Percentiles rank a stretch among this genome's conserved stretches.
These are phyloP conservation scores for Betula pendula DNA, from an alignment of 306 rosid genomes.

Conservation along the genomic window DNA sequence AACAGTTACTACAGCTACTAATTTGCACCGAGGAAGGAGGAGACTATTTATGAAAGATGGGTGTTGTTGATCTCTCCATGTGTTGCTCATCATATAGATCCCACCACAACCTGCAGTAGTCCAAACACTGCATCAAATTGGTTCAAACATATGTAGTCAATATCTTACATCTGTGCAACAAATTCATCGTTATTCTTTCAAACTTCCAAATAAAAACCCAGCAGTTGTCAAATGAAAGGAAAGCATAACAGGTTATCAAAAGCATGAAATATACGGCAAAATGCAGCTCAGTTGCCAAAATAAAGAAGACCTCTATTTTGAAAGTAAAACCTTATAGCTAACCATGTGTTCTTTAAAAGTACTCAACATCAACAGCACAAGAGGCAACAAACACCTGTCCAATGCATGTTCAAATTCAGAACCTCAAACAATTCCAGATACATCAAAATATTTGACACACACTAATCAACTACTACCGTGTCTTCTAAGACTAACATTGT, in stretches of 20 bases:
- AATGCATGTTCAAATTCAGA: too few species aligned
- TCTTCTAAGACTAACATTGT: too few species aligned
- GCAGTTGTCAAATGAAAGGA: neutral
- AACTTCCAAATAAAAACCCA: neutral
- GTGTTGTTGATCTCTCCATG: slow-evolving; percentile 78
- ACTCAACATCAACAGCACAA: too few species aligned
- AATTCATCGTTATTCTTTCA: neutral
- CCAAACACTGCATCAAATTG: neutral
- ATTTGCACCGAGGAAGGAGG: slow-evolving; percentile 64
- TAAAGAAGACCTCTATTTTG: neutral
- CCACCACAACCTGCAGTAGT: slow-evolving; percentile 51
- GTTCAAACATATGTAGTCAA: too few species aligned
- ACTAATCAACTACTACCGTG: too few species aligned
- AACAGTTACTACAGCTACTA: neutral
- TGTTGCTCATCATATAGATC: slow-evolving; percentile 77
- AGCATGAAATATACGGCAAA: neutral
- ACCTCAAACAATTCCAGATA: too few species aligned
- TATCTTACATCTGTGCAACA: too few species aligned
- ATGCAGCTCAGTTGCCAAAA: neutral
- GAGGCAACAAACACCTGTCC: too few species aligned
- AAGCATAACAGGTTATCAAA: neutral
- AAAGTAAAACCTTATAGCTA: neutral
- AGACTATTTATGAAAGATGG: slow-evolving; percentile 63
- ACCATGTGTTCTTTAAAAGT: neutral
- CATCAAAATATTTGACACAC: too few species aligned